A percentile compares a stretch with the other conserved stretches of the same genome.
These are phyloP conservation scores for Coprinopsis marcescibilis DNA, from an alignment of 768 basidiomycete genomes.

Conservation along the genomic window DNA sequence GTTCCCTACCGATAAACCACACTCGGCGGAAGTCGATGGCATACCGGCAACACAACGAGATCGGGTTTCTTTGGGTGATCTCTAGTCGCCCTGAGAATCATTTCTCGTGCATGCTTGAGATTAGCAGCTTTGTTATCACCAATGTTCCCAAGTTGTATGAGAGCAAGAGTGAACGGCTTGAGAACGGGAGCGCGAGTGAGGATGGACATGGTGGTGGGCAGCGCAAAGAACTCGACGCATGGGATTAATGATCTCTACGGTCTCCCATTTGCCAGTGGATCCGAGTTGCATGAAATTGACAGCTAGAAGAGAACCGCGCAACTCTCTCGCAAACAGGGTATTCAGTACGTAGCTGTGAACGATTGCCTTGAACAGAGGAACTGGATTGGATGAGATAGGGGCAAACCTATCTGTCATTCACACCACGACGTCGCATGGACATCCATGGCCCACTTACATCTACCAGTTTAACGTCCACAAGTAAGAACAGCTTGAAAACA, in stretches of 20 bases:
- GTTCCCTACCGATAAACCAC: neutral
- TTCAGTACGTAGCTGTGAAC: too few species aligned
- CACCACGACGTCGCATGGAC: constrained; percentile 1
- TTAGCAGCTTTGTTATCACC: constrained; percentile 71
- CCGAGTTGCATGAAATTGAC: too few species aligned
- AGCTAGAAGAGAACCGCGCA: too few species aligned
- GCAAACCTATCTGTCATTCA: neutral
- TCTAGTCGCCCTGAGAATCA: constrained; percentile 66
- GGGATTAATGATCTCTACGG: neutral
- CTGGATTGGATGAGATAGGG: neutral
- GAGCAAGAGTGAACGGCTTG: constrained; percentile 77
- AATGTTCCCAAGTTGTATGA: constrained; percentile 83
- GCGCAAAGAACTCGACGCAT: neutral
- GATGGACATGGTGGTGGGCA: constrained; percentile 6
- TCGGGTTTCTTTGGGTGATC: constrained; percentile 54
- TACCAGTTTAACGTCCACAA: neutral
- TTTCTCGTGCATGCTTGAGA: constrained; percentile 73
- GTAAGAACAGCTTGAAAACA: constrained; percentile 1
- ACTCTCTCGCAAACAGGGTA: too few species aligned
- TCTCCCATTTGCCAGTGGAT: too few species aligned
- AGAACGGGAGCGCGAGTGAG: constrained; percentile 24
- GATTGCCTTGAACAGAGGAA: neutral
- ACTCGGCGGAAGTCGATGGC: constrained; percentile 16
- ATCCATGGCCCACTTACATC: neutral
- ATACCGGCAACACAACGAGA: constrained; percentile 78